Evolutionary conservation across 208 protist species (phyloP).

Genomic region (Trypanosoma cruzi): DNA sequence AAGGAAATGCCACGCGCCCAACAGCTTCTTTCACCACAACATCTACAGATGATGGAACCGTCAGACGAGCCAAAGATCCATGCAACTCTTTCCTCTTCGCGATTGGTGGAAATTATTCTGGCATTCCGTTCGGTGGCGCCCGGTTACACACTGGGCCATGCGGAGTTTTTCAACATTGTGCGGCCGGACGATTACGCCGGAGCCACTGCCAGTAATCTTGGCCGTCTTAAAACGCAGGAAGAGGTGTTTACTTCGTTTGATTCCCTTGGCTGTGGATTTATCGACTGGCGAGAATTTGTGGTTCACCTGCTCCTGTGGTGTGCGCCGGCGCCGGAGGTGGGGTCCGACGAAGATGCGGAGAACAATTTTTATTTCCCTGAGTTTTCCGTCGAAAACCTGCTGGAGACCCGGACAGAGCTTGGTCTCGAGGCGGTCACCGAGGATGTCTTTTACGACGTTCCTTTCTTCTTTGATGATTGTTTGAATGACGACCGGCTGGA

Average conservation of each 20-base stretch:
- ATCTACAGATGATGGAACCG: neutral
- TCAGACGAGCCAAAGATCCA: slow-evolving; percentile 53
- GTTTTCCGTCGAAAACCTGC: slow-evolving; percentile 55
- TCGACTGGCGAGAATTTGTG: slow-evolving; percentile 88
- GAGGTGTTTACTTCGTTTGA: slow-evolving; percentile 81
- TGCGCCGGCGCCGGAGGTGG: slow-evolving; percentile 29
- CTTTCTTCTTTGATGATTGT: slow-evolving; percentile 66
- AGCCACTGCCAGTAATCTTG: neutral
- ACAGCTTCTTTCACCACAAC: neutral
- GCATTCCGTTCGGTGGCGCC: slow-evolving; percentile 73
- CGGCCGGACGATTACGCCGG: slow-evolving; percentile 59
- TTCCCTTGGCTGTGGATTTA: slow-evolving; percentile 42
- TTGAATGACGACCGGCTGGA: slow-evolving; percentile 48
- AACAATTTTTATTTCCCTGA: slow-evolving; percentile 47
- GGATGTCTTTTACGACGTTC: slow-evolving; percentile 53
- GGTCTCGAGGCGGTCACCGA: slow-evolving; percentile 42
- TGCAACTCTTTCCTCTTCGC: slow-evolving; percentile 48
- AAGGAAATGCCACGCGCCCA: neutral
- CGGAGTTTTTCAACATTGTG: slow-evolving; percentile 70
- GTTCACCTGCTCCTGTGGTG: slow-evolving; percentile 89
- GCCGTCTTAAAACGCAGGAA: slow-evolving; percentile 29
- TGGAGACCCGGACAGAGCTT: slow-evolving; percentile 39
- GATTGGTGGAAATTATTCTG: slow-evolving; percentile 63
- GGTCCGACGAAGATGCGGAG: neutral
- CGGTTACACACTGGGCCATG: slow-evolving; percentile 56